phyloP scores from a whole-genome alignment of 2,329 filamentous ascomycete species.

The Microsporum ferrugineum region DNA sequence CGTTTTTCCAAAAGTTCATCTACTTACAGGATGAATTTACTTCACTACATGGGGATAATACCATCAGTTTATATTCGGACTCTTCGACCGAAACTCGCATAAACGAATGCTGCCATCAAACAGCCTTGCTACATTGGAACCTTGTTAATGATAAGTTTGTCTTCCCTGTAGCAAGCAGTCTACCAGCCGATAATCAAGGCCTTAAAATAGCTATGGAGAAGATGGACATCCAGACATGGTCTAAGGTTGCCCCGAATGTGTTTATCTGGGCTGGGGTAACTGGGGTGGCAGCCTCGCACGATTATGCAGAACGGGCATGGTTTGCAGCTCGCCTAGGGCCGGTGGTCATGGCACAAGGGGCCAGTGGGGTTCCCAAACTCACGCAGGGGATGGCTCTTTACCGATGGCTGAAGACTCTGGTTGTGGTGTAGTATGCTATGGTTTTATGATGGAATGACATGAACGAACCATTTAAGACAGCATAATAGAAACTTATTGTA shows the following conservation, averaged over 20 bases:
- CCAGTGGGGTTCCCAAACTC: background rate
- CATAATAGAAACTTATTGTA: background rate
- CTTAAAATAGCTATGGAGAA: slow-evolving; percentile 1
- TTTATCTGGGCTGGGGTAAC: slow-evolving; percentile 9
- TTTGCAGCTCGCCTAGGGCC: slow-evolving; percentile 6
- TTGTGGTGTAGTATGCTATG: background rate
- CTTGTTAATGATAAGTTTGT: background rate
- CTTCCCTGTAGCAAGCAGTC: background rate
- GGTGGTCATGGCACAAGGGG: slow-evolving; percentile 5
- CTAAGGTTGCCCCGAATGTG: slow-evolving; percentile 4
- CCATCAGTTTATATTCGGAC: background rate
- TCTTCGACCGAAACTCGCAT: background rate
- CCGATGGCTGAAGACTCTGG: background rate
- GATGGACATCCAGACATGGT: slow-evolving; percentile 5
- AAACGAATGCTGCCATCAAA: slow-evolving; percentile 6
- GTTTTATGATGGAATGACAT: background rate
- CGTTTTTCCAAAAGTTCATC: background rate
- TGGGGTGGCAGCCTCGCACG: slow-evolving; percentile 3
- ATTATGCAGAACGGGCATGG: slow-evolving; percentile 4
- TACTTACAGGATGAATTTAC: background rate
- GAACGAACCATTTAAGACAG: background rate
- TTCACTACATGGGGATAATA: background rate
- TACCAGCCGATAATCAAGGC: background rate
- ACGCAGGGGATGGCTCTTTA: background rate
- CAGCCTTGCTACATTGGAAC: slow-evolving; percentile 4